Base-by-base conservation (phyloP, 1,284 basidiomycete species). In the Kwoniella shivajii region DNA sequence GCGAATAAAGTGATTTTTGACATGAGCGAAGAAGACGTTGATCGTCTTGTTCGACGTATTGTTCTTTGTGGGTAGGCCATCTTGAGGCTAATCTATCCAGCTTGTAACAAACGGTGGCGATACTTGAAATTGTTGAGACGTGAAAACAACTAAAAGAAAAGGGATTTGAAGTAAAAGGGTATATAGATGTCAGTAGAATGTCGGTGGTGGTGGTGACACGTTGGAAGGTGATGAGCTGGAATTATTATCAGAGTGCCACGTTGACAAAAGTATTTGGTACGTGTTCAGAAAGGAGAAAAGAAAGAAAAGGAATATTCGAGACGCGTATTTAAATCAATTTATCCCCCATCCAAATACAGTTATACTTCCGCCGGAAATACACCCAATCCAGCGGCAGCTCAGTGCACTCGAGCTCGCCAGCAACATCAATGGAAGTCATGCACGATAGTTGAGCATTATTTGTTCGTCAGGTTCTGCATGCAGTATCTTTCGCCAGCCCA, bases 1-100 rank as follows among this genome's bases (percentile, higher is more conserved):
- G 69, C 71, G 57, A 75, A 59, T 56, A 79, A 60, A 43, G 74
- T 68, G 64, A 80, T 56, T 47, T 74, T 76, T 10, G 67, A 69
- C 55, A 71, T 56, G 52, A 75, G 45, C 24, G 70, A 67, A 1
- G 65, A 62, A 6, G 65, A 39, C 14, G 60, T 38, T 26, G 67
- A 60, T 43, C 57, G 56, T 62, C 66, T 61, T 52, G 53, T 57
- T 20, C 63, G 64, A 52, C 70, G 65, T 27, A 61, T 65, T 30
- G 56, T 50, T 42, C 54, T 29, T 50, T 53, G 45, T 29, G 67
- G 59, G 62, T 68, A 63, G 24, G 66, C 67, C 70, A 72, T 72
- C 52, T 44, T 52, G 30, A 16, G 38, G 64, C 26, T 44, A 22
- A 42, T 37, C 47, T 41, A 20, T 37, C 27, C 46, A 31, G 43